Conservation (phyloP, 2,329 filamentous ascomycete genomes). For the Colletotrichum spaethianum region DNA sequence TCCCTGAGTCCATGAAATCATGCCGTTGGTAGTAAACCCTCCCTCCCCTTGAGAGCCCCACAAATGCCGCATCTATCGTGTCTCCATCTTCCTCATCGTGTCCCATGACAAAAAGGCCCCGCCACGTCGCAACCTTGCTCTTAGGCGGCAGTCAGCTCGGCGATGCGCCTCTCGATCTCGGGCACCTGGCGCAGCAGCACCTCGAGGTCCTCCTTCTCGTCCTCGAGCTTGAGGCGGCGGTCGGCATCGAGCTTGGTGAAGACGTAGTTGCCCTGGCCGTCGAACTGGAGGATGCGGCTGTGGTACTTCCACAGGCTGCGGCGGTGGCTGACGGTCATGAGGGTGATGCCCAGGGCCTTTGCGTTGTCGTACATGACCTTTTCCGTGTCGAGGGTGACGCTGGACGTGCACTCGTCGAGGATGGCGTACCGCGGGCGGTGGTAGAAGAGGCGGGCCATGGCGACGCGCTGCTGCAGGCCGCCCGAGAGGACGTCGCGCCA, state of each 20-base stretch:
- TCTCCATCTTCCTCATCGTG: neutral
- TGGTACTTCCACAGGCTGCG: constrained; percentile 98
- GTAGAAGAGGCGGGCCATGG: constrained; percentile 96
- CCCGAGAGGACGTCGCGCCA: constrained; percentile 96
- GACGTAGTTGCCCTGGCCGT: constrained; percentile 91
- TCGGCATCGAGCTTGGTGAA: constrained; percentile 94
- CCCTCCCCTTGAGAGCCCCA: neutral
- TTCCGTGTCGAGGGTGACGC: constrained; percentile 95
- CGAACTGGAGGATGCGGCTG: constrained; percentile 93
- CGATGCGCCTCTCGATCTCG: constrained; percentile 87
- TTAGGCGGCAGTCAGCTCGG: constrained; percentile 75
- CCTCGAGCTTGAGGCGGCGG: constrained; percentile 85
- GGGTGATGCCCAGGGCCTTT: constrained; percentile 89
- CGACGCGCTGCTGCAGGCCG: constrained; percentile 94
- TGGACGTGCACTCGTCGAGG: constrained; percentile 95
- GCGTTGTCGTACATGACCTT: constrained; percentile 98
- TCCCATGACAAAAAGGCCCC: neutral
- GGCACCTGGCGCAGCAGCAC: constrained; percentile 87
- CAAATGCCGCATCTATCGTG: neutral
- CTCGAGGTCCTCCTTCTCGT: constrained; percentile 96
- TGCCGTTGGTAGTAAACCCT: neutral
- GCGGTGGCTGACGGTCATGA: constrained; percentile 96
- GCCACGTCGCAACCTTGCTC: neutral
- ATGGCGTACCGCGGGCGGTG: constrained; percentile 95
- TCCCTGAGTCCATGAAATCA: neutral